A percentile compares a stretch with the other conserved stretches of the same genome.
Evolutionary conservation across 2,329 filamentous ascomycete species (phyloP).

Genomic region (Gremmenia infestans): DNA sequence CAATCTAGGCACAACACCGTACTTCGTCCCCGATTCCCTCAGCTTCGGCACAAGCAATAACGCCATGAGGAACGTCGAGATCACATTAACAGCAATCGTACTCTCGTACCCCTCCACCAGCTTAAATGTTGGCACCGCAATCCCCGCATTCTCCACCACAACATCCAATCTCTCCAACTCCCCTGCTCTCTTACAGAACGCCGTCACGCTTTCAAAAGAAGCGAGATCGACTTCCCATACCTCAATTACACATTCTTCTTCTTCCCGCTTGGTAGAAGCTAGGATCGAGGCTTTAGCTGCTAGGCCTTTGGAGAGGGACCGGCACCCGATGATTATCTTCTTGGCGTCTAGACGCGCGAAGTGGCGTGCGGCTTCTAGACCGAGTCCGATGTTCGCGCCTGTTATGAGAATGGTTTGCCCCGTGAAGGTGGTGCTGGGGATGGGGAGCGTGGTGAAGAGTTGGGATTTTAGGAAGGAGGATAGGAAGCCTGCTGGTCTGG

Average conservation of each 20-base stretch:
- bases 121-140: constrained; percentile 17
- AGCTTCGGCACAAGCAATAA: constrained; percentile 28
- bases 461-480: constrained; percentile 25
- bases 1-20: constrained; percentile 17
- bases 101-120: constrained; percentile 24
- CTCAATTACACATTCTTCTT: constrained; percentile 22
- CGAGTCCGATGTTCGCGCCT: constrained; percentile 45
- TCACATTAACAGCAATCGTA: constrained; percentile 30
- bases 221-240: constrained; percentile 48
- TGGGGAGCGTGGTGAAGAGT: constrained; percentile 22
- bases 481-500: constrained; percentile 23
- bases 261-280: constrained; percentile 4
- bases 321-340: constrained; percentile 29
- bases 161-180: constrained; percentile 41
- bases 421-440: constrained; percentile 17
- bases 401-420: constrained; percentile 41
- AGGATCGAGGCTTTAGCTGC: constrained; percentile 15
- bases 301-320: constrained; percentile 16
- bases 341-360: constrained; percentile 27
- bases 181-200: constrained; percentile 37
- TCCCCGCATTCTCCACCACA: constrained; percentile 36
- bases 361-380: constrained; percentile 39
- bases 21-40: constrained; percentile 17
- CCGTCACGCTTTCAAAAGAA: constrained; percentile 41
- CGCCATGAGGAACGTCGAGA: constrained; percentile 31